These are phyloP conservation scores for Boletellus ananiceps DNA, from an alignment of 768 basidiomycete genomes.

Conservation along the genomic window DNA sequence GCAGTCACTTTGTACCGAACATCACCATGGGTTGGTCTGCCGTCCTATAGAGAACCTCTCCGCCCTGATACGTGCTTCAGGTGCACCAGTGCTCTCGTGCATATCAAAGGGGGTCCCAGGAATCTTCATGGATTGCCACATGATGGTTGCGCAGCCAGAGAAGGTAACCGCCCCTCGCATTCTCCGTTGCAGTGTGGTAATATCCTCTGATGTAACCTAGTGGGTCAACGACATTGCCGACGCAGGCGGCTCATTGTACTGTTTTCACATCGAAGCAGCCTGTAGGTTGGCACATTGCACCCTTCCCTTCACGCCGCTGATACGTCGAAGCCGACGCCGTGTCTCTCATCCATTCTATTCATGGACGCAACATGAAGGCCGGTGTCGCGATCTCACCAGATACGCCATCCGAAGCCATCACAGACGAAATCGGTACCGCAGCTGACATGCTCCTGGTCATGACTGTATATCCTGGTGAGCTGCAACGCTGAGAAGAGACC, in stretches of 20 bases:
- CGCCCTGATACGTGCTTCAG: conserved; percentile 36
- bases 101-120: conserved; percentile 84
- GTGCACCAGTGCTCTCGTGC: conserved; percentile 82
- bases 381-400: conserved; percentile 97
- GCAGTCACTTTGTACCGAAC: conserved; percentile 95
- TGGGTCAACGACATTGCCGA: conserved; percentile 97
- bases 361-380: conserved; percentile 82
- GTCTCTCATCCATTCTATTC: conserved; percentile 76
- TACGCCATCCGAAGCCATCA: conserved; percentile 84
- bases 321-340: conserved; percentile 55
- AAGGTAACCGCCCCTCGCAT: conserved; percentile 46
- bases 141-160: conserved; percentile 97
- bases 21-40: conserved; percentile 83
- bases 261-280: conserved; percentile 95
- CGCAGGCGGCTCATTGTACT: conserved; percentile 92
- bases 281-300: conserved; percentile 42
- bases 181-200: neutral
- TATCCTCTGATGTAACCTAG: conserved; percentile 36
- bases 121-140: conserved; percentile 99
- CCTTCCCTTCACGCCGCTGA: conserved; percentile 1
- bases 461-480: conserved; percentile 89
- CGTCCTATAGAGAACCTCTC: neutral
- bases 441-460: conserved; percentile 97
- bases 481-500: neutral
- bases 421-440: conserved; percentile 73